Conservation (phyloP, 179 eudicot species). For the Beta macrorhiza region DNA sequence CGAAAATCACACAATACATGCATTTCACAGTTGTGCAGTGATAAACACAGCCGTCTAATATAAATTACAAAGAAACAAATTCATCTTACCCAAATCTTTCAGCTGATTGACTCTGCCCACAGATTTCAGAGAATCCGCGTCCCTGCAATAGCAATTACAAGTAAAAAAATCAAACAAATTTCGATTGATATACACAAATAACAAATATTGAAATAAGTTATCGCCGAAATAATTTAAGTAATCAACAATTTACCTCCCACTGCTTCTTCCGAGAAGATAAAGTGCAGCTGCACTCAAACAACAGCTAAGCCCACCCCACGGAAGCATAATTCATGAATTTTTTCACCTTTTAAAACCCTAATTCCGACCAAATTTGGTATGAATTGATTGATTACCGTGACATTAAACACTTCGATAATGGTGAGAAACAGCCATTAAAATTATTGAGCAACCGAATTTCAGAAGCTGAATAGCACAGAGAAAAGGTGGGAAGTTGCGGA, state of each 20-base stretch:
- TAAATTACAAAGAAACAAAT: no score
- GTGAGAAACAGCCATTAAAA: neutral
- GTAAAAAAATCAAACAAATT: neutral
- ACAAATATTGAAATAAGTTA: no score
- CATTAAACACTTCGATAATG: neutral
- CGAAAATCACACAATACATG: no score
- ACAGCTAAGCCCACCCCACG: constrained; percentile 86
- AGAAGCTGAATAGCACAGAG: neutral
- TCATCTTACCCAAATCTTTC: constrained; percentile 73
- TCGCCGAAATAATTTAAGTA: no score
- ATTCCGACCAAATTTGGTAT: neutral
- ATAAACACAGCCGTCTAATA: neutral
- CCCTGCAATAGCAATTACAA: constrained; percentile 43
- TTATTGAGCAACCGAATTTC: neutral
- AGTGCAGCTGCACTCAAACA: constrained; percentile 23
- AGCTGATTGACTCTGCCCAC: constrained; percentile 76
- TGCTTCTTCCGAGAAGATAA: no score
- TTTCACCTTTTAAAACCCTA: constrained; percentile 28
- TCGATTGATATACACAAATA: neutral
- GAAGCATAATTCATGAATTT: constrained; percentile 45
- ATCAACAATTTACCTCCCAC: no score
- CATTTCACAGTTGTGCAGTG: no score
- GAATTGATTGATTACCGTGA: neutral
- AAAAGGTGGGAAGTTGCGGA: neutral
- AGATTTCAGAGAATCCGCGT: constrained; percentile 70